These are phyloP conservation scores for Pichia sp. DNA, from an alignment of 1,139 yeast genomes.

Conservation along the genomic window DNA sequence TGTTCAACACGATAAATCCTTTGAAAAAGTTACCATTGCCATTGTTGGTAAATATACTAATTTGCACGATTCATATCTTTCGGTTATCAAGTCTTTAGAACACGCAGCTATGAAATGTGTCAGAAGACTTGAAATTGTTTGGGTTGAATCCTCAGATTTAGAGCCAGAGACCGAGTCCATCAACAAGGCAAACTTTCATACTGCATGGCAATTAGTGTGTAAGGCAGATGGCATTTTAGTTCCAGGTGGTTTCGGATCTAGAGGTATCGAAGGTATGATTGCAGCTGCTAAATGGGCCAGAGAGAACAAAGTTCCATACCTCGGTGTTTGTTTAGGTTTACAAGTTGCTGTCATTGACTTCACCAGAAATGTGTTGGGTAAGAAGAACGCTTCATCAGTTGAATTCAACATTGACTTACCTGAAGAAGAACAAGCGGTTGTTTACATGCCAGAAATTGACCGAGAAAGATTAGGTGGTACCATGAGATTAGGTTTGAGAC, in stretches of 20 bases:
- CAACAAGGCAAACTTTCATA: constrained; percentile 77
- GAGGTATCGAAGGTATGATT: constrained; percentile 99
- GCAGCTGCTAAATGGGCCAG: constrained; percentile 97
- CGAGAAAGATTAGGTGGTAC: constrained; percentile 97
- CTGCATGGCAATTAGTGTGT: constrained; percentile 93
- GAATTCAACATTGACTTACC: constrained; percentile 68
- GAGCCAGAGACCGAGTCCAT: constrained; percentile 64
- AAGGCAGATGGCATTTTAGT: constrained; percentile 95
- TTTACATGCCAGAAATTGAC: constrained; percentile 98
- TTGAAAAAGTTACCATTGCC: constrained; percentile 87
- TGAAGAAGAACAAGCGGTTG: constrained; percentile 73
- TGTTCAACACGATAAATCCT: constrained; percentile 70
- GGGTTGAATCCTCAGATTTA: constrained; percentile 94
- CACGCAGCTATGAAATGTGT: constrained; percentile 90
- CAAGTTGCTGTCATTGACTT: constrained; percentile 96
- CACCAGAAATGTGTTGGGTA: constrained; percentile 74
- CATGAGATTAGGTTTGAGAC: constrained; percentile 94
- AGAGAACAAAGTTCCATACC: constrained; percentile 85
- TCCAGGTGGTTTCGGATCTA: constrained; percentile 96
- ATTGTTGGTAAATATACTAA: constrained; percentile 96
- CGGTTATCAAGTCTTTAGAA: constrained; percentile 92
- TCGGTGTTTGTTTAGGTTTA: constrained; percentile 96
- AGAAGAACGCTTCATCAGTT: constrained; percentile 68
- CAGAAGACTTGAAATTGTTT: constrained; percentile 77
- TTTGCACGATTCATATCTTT: constrained; percentile 89